Conservation (phyloP, 441 rosid genomes). For the Bocquillonia castaneifolia region DNA sequence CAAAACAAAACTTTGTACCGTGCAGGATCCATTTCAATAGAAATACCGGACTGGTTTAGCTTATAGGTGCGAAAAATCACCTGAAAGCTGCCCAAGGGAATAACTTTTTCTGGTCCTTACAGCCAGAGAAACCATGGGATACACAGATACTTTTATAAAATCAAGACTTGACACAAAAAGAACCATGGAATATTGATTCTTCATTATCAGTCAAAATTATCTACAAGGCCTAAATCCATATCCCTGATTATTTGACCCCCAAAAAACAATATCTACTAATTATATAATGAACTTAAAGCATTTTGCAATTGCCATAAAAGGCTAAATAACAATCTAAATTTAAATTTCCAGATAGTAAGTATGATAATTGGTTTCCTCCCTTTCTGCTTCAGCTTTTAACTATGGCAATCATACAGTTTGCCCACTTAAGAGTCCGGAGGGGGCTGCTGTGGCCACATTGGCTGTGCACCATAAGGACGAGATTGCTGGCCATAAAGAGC, state of each 20-base stretch:
- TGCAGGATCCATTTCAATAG: no score
- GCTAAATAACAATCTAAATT: background rate
- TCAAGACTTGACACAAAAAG: background rate
- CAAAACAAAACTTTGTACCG: no score
- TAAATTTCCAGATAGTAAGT: background rate
- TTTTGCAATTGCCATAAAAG: background rate
- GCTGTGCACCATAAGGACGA: conserved; percentile 35
- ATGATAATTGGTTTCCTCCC: background rate
- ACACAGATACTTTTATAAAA: background rate
- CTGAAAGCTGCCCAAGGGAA: background rate
- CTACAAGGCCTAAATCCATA: conserved; percentile 11
- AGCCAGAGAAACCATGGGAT: background rate
- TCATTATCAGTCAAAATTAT: background rate
- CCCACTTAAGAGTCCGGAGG: conserved; percentile 32
- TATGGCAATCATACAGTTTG: background rate
- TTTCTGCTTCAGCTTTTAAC: background rate
- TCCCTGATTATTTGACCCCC: background rate
- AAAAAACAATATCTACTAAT: background rate
- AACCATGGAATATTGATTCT: background rate
- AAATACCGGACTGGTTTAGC: no score
- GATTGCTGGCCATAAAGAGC: conserved; percentile 36
- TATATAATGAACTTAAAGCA: background rate
- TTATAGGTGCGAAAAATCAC: no score
- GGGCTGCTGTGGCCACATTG: conserved; percentile 44
- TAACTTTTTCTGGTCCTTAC: background rate